Percentiles rank a stretch among this genome's conserved stretches.
Conservation (phyloP, 1,284 basidiomycete genomes). For the Vanrija pseudolonga region DNA sequence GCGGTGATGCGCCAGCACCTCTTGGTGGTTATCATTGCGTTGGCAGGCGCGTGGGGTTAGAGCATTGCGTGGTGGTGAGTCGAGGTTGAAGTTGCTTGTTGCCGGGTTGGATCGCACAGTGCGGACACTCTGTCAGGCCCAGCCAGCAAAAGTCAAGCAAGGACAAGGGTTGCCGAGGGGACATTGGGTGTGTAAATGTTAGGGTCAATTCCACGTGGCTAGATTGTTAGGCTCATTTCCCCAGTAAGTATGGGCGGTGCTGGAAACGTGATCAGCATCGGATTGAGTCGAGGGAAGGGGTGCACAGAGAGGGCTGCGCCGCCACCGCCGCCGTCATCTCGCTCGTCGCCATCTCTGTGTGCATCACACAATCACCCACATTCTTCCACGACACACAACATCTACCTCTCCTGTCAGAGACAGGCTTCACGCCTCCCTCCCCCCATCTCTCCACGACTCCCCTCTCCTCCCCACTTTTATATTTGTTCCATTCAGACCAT, state of each 20-base stretch:
- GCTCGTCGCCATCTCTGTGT: too few relatives aligned
- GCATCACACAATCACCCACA: too few relatives aligned
- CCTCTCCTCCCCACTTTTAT: too few relatives aligned
- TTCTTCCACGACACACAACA: too few relatives aligned
- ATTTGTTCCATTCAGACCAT: too few relatives aligned
- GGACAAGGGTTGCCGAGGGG: too few relatives aligned
- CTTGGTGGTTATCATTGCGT: background rate
- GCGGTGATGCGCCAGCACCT: slow-evolving; percentile 8
- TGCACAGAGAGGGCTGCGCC: background rate
- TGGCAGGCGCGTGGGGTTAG: background rate
- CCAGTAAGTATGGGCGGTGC: background rate
- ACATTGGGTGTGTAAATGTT: background rate
- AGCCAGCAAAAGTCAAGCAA: background rate
- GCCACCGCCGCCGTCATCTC: too few relatives aligned
- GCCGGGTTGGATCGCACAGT: too few relatives aligned
- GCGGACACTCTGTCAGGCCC: background rate
- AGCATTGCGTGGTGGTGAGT: background rate
- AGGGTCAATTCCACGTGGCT: background rate
- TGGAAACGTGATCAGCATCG: too few relatives aligned
- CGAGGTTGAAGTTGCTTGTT: background rate
- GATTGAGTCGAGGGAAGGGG: background rate
- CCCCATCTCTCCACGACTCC: too few relatives aligned
- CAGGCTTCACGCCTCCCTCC: too few relatives aligned
- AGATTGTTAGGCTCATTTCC: background rate
- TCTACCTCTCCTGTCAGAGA: too few relatives aligned